These are phyloP conservation scores for Populus ilicifolia DNA, from an alignment of 345 rosid species.

Conservation along the genomic window DNA sequence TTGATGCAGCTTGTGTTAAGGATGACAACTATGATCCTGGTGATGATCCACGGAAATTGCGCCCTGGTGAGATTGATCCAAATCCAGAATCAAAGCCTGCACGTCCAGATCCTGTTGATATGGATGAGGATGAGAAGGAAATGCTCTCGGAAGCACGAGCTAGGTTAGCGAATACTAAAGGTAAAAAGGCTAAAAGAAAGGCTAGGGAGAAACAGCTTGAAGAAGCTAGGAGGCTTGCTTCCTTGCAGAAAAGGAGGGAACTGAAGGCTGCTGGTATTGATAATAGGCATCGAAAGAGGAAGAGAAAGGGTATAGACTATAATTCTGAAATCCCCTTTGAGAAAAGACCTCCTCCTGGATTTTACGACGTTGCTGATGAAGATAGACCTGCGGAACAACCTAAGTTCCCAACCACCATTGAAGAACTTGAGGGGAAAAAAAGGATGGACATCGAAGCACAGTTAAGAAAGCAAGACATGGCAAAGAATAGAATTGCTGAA, in stretches of 20 bases:
- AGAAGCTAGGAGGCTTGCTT: constrained; percentile 99
- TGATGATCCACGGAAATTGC: constrained; percentile 92
- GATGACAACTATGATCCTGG: constrained; percentile 94
- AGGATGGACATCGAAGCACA: constrained; percentile 85
- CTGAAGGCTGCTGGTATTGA: constrained; percentile 98
- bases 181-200: constrained; percentile 95
- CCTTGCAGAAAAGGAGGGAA: constrained; percentile 93
- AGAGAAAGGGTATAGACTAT: constrained; percentile 93
- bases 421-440: constrained; percentile 92
- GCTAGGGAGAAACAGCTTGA: constrained; percentile 98
- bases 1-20: constrained; percentile 94
- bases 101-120: constrained; percentile 98
- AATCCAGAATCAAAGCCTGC: constrained; percentile 99
- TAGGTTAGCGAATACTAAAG: constrained; percentile 88
- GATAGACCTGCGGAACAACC: constrained; percentile 77
- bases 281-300: constrained; percentile 71
- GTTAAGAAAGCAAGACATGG: constrained; percentile 79
- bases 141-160: constrained; percentile 99
- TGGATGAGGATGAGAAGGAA: constrained; percentile 99
- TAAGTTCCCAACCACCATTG: constrained; percentile 84
- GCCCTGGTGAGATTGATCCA: constrained; percentile 98
- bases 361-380: constrained; percentile 84
- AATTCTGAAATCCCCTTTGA: constrained; percentile 97
- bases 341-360: constrained; percentile 93
- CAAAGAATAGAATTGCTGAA: constrained; percentile 81